Evolutionary conservation across 129 eudicot genomes (phyloP), one percentile per base, ranked within the genome.

Genomic region (Chrysanthemum lavandulifolium): DNA sequence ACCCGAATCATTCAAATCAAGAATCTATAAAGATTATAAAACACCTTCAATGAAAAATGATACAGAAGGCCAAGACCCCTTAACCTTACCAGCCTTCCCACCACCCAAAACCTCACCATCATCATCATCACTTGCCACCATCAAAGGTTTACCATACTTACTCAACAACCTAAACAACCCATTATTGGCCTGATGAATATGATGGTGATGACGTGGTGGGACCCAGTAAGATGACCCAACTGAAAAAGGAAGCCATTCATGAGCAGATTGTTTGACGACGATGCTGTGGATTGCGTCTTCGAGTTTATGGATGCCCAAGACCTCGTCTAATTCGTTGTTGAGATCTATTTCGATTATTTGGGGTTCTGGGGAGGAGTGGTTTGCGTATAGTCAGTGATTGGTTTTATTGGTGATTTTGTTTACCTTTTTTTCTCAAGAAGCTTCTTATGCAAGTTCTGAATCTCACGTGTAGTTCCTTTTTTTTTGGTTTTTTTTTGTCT

Each of bases 161-260:
- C 67, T 75, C 10, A 82, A 78, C 18, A 82, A 40, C 18, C 78
- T 66, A 33, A 73, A 33, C 65, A 82, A 29, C 10, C 82, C 84
- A 6, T 6, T 6, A 40, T 7, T 7, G 2, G 47, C 1, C 1
- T 8, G 52, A 10, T 75, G 53, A 33, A 61, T 57, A 3, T 61
- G 70, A 23, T 79, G 77, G 33, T 65, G 72, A 56, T 72, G 76
- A 3, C 71, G 84, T 23, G 85, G 90, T 2, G 90, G 90, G 29
- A 86, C 90, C 87, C 87, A 86, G 48, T 86, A 86, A 47, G 90
- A 86, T 1, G 83, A 83, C 2, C 90, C 90, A 10, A 87, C 87
- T n/a, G 71, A 78, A 51, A 86, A 86, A 21, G 90, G 90, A 10
- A 86, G 74, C 90, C 90, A 86, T 77, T 82, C 87, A 9, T 87